Evolutionary conservation across 352 stramenopile species (phyloP), one percentile per base, ranked within the genome.

Genomic region (Phytophthora sp.): DNA sequence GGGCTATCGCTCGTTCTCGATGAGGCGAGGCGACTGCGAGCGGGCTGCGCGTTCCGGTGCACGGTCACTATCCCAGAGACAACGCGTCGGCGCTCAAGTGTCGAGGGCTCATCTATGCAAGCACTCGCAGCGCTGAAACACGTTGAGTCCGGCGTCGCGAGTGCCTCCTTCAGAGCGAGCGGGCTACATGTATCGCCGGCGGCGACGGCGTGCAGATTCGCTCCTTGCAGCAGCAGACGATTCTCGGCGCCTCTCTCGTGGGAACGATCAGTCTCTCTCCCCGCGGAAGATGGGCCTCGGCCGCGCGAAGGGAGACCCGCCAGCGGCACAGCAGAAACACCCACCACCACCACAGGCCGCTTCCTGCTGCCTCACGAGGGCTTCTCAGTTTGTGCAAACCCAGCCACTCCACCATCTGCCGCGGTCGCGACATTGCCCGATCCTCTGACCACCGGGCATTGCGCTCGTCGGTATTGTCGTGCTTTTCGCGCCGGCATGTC

Each of bases 91-190:
- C 31, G 30, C 37, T 35, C n/a, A 23, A 39, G 43, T 8, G n/a
- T n/a, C n/a, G n/a, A 52, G 43, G 43, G 5, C 43, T 52, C 43
- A 39, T 52, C 43, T 54, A 54, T 54, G 46, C 46, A 44, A 54
- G 46, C n/a, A 42, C 20, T 26, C 43, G 31, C 44, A 53, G 28
- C 17, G 28, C 45, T 53, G 18, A 31, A 54, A 54, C 46, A 44
- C 31, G 46, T 54, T 44, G 46, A 54, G 18, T 43, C 37, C 37
- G n/a, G 37, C n/a, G n/a, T n/a, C n/a, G n/a, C 6, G 3, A 5
- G 18, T 5, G 9, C 39, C 17, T 18, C 20, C 39, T 46, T n/a
- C 18, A n/a, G 8, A 10, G 38, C 20, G 18, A 43, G 35, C 31
- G 15, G 31, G 31, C 15, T 38, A n/a, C n/a, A n/a, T n/a, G n/a